Percentiles rank a stretch among this genome's conserved stretches.
These are phyloP conservation scores for Gossypium anomalum DNA, from an alignment of 345 rosid species.

Conservation along the genomic window DNA sequence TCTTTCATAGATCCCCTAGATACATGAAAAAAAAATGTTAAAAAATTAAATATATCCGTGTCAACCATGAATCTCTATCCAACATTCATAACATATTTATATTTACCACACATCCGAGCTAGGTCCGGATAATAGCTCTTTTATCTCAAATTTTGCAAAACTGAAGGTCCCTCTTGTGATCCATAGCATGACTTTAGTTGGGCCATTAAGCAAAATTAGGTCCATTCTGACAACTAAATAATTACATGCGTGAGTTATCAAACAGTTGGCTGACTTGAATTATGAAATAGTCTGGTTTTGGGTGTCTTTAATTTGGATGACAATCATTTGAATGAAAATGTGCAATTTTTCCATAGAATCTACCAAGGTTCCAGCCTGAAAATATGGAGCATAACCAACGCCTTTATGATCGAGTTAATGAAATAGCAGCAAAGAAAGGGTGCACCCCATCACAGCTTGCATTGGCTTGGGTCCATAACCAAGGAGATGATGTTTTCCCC, in stretches of 20 bases:
- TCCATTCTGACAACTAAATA: too few relatives aligned
- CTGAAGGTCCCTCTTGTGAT: not conserved
- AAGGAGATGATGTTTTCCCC: constrained; percentile 11
- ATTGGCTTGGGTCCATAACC: constrained; percentile 62
- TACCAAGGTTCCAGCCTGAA: constrained; percentile 59
- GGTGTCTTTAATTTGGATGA: not conserved
- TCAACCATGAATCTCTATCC: too few relatives aligned
- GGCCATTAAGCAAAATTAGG: not conserved
- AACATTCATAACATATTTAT: too few relatives aligned
- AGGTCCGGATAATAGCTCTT: too few relatives aligned
- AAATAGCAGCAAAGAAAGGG: constrained; percentile 42
- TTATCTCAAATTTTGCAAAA: too few relatives aligned
- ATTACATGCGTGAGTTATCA: not conserved
- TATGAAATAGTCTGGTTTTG: not conserved
- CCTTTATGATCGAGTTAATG: constrained; percentile 38
- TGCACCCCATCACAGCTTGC: constrained; percentile 68
- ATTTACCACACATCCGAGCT: too few relatives aligned
- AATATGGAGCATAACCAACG: constrained; percentile 46
- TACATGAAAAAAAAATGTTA: not conserved
- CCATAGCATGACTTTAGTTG: not conserved
- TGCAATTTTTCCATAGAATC: constrained; percentile 26
- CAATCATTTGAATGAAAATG: not conserved
- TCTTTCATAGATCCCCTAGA: not conserved
- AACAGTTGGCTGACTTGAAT: not conserved
- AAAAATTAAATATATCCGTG: too few relatives aligned